Evolutionary conservation across 2,329 filamentous ascomycete genomes (phyloP).

Genomic region (Paramyrothecium sp.): DNA sequence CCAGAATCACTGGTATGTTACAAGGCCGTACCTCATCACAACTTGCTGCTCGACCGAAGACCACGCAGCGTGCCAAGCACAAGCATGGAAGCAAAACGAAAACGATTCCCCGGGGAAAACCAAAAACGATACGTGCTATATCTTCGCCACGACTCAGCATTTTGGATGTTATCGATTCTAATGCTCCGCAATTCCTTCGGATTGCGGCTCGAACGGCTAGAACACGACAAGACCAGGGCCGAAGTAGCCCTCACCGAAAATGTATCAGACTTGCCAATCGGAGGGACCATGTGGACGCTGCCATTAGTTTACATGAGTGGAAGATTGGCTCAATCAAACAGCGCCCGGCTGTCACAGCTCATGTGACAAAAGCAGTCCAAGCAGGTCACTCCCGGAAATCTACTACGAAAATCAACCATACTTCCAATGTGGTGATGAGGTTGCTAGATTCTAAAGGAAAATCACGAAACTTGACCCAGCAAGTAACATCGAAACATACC

Average conservation of each 20-base stretch:
- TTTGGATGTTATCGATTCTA: slow-evolving; percentile 54
- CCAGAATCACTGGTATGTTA: slow-evolving; percentile 29
- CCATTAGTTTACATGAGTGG: slow-evolving; percentile 54
- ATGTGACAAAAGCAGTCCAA: neutral
- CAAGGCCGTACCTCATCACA: too few relatives aligned
- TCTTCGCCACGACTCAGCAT: slow-evolving; percentile 54
- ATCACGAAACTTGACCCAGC: too few relatives aligned
- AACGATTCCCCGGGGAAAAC: neutral
- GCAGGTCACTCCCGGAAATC: neutral
- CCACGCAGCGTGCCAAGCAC: too few relatives aligned
- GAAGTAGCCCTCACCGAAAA: slow-evolving; percentile 54
- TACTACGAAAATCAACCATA: too few relatives aligned
- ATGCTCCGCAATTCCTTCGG: slow-evolving; percentile 57
- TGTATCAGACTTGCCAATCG: slow-evolving; percentile 59
- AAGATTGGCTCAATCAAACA: slow-evolving; percentile 50
- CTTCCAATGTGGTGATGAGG: too few relatives aligned
- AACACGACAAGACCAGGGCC: slow-evolving; percentile 45
- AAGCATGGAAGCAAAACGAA: too few relatives aligned
- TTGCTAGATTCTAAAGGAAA: too few relatives aligned
- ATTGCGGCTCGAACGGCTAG: slow-evolving; percentile 59
- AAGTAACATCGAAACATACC: too few relatives aligned
- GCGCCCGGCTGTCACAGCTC: slow-evolving; percentile 27
- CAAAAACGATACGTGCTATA: neutral
- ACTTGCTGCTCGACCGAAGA: too few relatives aligned
- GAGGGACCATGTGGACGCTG: slow-evolving; percentile 58